These are phyloP conservation scores for Alternaria atra DNA, from an alignment of 2,329 filamentous ascomycete species.

Conservation along the genomic window DNA sequence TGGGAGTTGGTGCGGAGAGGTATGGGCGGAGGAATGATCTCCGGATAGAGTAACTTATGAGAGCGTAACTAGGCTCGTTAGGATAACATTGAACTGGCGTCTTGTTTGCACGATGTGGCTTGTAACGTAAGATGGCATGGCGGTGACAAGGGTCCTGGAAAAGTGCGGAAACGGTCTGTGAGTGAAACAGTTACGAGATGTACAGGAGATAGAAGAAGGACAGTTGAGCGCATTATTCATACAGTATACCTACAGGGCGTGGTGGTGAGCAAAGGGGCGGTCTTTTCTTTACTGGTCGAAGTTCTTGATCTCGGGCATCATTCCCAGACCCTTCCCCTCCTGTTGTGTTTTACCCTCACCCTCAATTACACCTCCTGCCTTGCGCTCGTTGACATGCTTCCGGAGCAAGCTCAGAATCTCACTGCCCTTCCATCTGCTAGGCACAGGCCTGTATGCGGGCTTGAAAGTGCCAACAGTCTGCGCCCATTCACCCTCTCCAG, in stretches of 20 bases:
- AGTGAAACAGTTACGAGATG: neutral
- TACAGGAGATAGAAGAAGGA: neutral
- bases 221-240: neutral
- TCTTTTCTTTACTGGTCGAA: conserved; percentile 51
- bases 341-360: conserved; percentile 45
- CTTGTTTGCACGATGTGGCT: neutral
- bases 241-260: conserved; percentile 11
- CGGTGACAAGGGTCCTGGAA: neutral
- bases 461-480: conserved; percentile 95
- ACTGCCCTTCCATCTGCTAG: conserved; percentile 82
- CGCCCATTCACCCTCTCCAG: conserved; percentile 84
- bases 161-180: neutral
- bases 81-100: neutral
- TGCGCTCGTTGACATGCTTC: conserved; percentile 78
- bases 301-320: conserved; percentile 62
- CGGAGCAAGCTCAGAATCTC: conserved; percentile 80
- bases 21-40: neutral
- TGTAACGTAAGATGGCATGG: neutral
- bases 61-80: neutral
- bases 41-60: neutral
- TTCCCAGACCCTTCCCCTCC: conserved; percentile 54
- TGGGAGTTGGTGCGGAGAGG: neutral
- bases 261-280: neutral
- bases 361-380: conserved; percentile 65
- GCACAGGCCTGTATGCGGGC: conserved; percentile 91